These are phyloP conservation scores for Linnemannia hyalina DNA, from an alignment of 192 early-diverging fungal species.

Conservation along the genomic window DNA sequence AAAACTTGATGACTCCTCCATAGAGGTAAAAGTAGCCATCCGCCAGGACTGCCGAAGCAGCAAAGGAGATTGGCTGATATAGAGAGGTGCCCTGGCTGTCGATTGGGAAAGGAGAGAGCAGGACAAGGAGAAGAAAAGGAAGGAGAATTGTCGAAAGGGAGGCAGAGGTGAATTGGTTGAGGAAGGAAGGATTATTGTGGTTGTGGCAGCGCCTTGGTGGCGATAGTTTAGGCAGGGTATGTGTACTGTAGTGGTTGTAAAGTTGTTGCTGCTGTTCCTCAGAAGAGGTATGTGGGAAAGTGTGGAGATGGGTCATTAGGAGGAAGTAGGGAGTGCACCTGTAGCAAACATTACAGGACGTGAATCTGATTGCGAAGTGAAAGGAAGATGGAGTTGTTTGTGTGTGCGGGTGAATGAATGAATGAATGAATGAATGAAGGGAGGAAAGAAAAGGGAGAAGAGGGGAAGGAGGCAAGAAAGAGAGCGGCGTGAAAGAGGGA, in stretches of 20 bases:
- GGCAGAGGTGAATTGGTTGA: background rate
- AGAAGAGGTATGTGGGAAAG: background rate
- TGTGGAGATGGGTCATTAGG: background rate
- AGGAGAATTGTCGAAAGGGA: constrained; percentile 13
- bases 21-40: constrained; percentile 41
- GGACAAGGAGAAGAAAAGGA: background rate
- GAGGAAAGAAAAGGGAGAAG: background rate
- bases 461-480: background rate
- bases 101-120: background rate
- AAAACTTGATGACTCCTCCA: constrained; percentile 35
- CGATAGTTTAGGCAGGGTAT: background rate
- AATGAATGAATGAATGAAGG: background rate
- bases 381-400: background rate
- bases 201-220: background rate
- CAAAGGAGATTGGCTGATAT: constrained; percentile 17
- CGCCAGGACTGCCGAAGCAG: constrained; percentile 39
- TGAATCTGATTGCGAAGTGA: constrained; percentile 1
- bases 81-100: background rate
- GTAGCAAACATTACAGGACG: background rate
- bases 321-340: background rate
- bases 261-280: background rate
- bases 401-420: background rate
- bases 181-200: background rate
- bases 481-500: background rate
- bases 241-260: background rate